Conservation (phyloP, 371 early-diverging fungal genomes). For the Apophysomyces sp. region DNA sequence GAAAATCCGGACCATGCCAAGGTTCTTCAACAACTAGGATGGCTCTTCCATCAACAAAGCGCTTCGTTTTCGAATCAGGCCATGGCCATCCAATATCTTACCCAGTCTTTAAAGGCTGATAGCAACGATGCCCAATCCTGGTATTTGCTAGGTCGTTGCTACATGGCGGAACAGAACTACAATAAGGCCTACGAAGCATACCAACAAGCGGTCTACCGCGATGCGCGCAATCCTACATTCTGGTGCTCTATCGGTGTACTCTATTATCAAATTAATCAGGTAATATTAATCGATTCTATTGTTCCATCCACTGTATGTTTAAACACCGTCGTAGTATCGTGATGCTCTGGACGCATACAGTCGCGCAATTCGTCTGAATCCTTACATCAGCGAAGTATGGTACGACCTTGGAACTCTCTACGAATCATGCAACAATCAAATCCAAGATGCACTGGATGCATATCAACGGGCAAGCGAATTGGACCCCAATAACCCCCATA, state of each 20-base stretch:
- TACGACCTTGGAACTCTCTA: constrained; percentile 94
- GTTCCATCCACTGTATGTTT: neutral
- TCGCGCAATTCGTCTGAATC: constrained; percentile 92
- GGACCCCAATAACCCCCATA: constrained; percentile 76
- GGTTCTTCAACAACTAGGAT: constrained; percentile 95
- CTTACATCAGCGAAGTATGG: constrained; percentile 97
- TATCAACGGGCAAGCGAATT: constrained; percentile 92
- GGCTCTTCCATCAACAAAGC: constrained; percentile 89
- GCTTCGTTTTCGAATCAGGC: constrained; percentile 83
- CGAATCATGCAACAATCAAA: constrained; percentile 97
- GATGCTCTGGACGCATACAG: constrained; percentile 98
- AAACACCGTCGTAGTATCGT: constrained; percentile 54
- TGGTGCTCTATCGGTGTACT: constrained; percentile 99
- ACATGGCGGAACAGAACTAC: constrained; percentile 94
- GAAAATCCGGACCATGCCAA: constrained; percentile 95
- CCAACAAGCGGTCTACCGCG: constrained; percentile 96
- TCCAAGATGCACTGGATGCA: constrained; percentile 96
- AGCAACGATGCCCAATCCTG: constrained; percentile 92
- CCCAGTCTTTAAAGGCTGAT: constrained; percentile 85
- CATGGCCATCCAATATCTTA: constrained; percentile 80
- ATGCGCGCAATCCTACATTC: constrained; percentile 92
- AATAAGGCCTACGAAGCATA: constrained; percentile 97
- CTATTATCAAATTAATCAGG: constrained; percentile 95
- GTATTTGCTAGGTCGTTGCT: constrained; percentile 95
- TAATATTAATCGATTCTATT: constrained; percentile 5